phyloP scores from a whole-genome alignment of 345 rosid genomes.

The Hibiscus tridactylites region DNA sequence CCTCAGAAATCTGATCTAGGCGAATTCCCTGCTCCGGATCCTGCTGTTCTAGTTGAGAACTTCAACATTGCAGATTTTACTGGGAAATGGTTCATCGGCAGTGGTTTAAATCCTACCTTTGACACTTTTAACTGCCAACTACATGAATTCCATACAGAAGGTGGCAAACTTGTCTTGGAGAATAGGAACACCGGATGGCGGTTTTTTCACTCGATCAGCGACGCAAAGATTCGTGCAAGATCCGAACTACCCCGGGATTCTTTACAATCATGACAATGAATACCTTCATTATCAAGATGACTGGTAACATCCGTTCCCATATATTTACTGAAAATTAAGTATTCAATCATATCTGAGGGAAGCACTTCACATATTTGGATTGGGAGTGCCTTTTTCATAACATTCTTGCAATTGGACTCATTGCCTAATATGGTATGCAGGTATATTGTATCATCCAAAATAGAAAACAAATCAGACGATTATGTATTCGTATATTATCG shows the following conservation, averaged over 20 bases:
- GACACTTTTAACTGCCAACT: conserved; percentile 84
- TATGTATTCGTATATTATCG: conserved; percentile 79
- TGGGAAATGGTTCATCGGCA: conserved; percentile 83
- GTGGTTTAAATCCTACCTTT: conserved; percentile 90
- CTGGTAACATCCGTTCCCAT: conserved; percentile 39
- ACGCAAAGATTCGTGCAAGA: conserved; percentile 67
- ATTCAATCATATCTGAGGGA: background rate
- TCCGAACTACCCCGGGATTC: conserved; percentile 60
- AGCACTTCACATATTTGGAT: background rate
- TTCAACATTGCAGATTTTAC: conserved; percentile 67
- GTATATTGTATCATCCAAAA: conserved; percentile 79
- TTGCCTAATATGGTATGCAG: conserved; percentile 23
- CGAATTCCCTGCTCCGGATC: conserved; percentile 77
- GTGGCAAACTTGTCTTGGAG: conserved; percentile 72
- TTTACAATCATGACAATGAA: conserved; percentile 86
- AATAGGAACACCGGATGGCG: conserved; percentile 62
- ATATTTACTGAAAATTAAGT: background rate
- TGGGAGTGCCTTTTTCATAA: background rate
- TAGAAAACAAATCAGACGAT: conserved; percentile 62
- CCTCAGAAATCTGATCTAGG: conserved; percentile 84
- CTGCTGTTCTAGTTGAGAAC: conserved; percentile 59
- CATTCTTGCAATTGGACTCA: background rate
- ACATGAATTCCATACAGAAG: conserved; percentile 77
- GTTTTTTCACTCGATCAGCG: conserved; percentile 68
- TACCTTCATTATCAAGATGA: conserved; percentile 95